Evolutionary conservation across 2,329 filamentous ascomycete species (phyloP).

Genomic region (Dryadomyces quercus-mongolicae): DNA sequence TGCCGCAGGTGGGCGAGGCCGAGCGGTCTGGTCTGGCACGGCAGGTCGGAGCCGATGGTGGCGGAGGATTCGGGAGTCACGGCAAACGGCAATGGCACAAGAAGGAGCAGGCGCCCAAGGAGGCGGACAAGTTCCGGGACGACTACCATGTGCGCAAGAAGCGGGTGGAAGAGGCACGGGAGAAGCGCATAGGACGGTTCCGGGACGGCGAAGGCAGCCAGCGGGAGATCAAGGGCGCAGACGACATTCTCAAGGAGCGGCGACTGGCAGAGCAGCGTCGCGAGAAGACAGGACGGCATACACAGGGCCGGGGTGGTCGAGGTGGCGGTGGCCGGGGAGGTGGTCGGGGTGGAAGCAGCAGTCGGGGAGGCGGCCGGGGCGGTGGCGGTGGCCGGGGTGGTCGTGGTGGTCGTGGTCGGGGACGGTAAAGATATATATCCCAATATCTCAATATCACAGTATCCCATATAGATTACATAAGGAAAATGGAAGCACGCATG

Average conservation of each 20-base stretch:
- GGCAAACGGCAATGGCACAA: slow-evolving; percentile 68
- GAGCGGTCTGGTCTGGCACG: slow-evolving; percentile 40
- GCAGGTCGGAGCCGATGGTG: slow-evolving; percentile 10
- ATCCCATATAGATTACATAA: not conserved
- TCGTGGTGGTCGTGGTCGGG: slow-evolving; percentile 2
- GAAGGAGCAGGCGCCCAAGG: slow-evolving; percentile 77
- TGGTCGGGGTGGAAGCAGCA: not conserved
- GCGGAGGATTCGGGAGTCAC: slow-evolving; percentile 16
- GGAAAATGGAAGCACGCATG: too few species aligned
- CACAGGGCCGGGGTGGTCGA: not conserved
- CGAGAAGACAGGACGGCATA: slow-evolving; percentile 80
- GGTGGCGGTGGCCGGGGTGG: not conserved
- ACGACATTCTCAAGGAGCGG: slow-evolving; percentile 77
- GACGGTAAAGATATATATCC: slow-evolving; percentile 1
- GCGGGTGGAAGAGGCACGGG: slow-evolving; percentile 74
- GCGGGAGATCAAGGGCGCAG: slow-evolving; percentile 65
- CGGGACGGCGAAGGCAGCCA: slow-evolving; percentile 61
- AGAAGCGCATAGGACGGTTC: slow-evolving; percentile 68
- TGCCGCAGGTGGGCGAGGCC: slow-evolving; percentile 73
- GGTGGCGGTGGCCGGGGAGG: slow-evolving; percentile 3
- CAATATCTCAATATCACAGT: too few species aligned
- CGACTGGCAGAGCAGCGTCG: slow-evolving; percentile 62
- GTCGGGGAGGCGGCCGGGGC: not conserved
- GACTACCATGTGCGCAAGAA: slow-evolving; percentile 88
- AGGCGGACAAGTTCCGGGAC: slow-evolving; percentile 82